Base-by-base conservation (phyloP, 257 asterid genomes). In the Datura wrightii region DNA sequence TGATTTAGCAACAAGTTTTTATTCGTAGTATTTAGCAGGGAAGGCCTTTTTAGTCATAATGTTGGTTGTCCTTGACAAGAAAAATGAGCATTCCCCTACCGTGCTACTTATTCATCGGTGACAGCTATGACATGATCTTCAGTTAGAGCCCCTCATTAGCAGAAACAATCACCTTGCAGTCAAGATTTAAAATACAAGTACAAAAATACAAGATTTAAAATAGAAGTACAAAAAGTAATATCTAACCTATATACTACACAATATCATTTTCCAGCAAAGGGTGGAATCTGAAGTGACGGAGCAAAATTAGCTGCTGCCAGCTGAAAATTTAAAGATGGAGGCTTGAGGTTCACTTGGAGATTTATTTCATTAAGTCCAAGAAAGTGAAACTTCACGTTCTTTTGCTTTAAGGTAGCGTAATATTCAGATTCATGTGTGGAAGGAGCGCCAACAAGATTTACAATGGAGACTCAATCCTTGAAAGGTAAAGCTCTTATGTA, bases 101-200 rank as follows among this genome's bases (percentile, higher is more conserved):
- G 13, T 59, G 37, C 37, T 31, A 59, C 36, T 8, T 59, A 59
- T 59, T 8, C n/a, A 56, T 56, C 5, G 63, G 91, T 0, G 97
- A 90, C 36, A 95, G 94, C 8, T 91, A 92, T 16, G 95, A 90
- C 79, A 82, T 93, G 2, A 82, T 93, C 11, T 89, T 91, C 65
- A 76, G 84, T 36, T 89, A 90, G 74, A 89, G 90, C 86, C 90
- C 92, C 70, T 87, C 93, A 3, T 90, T 92, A 1, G 85, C 89
- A 0, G 56, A 15, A 10, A 10, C 91, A 52, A 92, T 92, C 8
- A 82, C 84, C 37, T 86, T 86, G 16, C 89, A 92, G 66, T 91
- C 94, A 13, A 60, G 67, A 31, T 14, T 31, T 63, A 10, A 10
- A 18, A 63, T 63, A 63, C 55, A 24, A 24, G 31, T 24, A 24